Evolutionary conservation across 179 eudicot species (phyloP), one percentile per base, ranked within the genome.

Genomic region (Gypsophila paniculata): DNA sequence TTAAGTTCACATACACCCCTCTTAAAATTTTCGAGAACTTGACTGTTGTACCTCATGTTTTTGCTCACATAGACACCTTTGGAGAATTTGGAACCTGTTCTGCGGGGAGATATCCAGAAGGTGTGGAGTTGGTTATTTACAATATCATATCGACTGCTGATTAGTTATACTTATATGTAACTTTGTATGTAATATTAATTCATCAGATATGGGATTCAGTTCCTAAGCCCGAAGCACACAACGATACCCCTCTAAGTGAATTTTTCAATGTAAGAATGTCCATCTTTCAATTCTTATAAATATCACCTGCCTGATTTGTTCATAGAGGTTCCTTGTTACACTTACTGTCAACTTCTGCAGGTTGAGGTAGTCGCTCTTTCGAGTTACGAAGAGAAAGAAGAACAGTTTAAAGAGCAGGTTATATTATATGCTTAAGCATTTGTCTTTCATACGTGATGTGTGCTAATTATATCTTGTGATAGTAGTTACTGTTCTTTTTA

Each of bases 381-480:
- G 71, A 95, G 99, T 71, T 95, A 72, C 74, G 99, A 95, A 83
- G 99, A 95, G 88, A 90, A 90, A 79, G 99, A 95, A 80, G 96
- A 92, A 76, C 95, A 80, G 66, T 94, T 94, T 67, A 86, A 68
- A 86, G 99, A 94, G 79, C 99, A 94, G 97, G 99, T 89, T 42
- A 85, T 63, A 21, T 19, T 26, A 23, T 65, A 19, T 65, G 17
- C 68, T 38, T 39, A 23, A 8, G 3, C 23, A n/a, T n/a, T 23
- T 23, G 14, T 42, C 39, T 63, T 64, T 64, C 29, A 11, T 17
- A 61, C 29, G 0, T 15, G 21, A 62, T 36, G 21, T 62, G 65
- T 61, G 65, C 65, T 32, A 23, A 58, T 58, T 29, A 29, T 60
- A 60, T 26, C 65, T 60, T 60, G n/a, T 4, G 64, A 60, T 52